These are phyloP conservation scores for Rhizoclosmatium sp. DNA, from an alignment of 192 early-diverging fungal species.

Conservation along the genomic window DNA sequence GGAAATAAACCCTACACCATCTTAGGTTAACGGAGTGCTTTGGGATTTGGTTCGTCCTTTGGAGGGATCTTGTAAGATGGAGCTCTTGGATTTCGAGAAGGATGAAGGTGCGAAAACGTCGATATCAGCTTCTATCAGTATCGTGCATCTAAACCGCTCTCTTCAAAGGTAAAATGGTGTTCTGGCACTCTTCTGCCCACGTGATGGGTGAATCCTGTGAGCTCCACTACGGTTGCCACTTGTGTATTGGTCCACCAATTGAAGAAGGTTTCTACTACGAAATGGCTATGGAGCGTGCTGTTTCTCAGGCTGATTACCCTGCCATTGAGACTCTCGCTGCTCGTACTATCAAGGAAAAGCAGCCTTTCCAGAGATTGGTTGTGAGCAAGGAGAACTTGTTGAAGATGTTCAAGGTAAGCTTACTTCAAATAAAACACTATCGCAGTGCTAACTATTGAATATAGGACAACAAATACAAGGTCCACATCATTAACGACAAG, in stretches of 20 bases:
- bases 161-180: slow-evolving; percentile 79
- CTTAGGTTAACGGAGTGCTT: slow-evolving; percentile 76
- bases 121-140: slow-evolving; percentile 1
- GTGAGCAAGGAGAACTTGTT: slow-evolving; percentile 89
- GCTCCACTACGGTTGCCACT: slow-evolving; percentile 95
- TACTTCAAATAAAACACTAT: not conserved
- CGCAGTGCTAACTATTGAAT: not conserved
- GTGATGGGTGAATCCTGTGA: slow-evolving; percentile 97
- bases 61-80: slow-evolving; percentile 78
- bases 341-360: slow-evolving; percentile 93
- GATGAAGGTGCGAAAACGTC: slow-evolving; percentile 69
- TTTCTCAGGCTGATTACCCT: slow-evolving; percentile 85
- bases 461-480: slow-evolving; percentile 95
- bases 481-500: slow-evolving; percentile 89
- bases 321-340: slow-evolving; percentile 87
- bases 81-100: slow-evolving; percentile 94
- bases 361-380: slow-evolving; percentile 89
- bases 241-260: slow-evolving; percentile 95
- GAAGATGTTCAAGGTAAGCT: slow-evolving; percentile 86
- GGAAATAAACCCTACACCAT: not conserved
- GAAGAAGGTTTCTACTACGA: slow-evolving; percentile 98
- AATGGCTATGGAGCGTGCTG: slow-evolving; percentile 83
- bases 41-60: slow-evolving; percentile 91
- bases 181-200: slow-evolving; percentile 99
- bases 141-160: not conserved